Conservation (phyloP, 2,329 filamentous ascomycete genomes). For the Pseudogymnoascus sp. region DNA sequence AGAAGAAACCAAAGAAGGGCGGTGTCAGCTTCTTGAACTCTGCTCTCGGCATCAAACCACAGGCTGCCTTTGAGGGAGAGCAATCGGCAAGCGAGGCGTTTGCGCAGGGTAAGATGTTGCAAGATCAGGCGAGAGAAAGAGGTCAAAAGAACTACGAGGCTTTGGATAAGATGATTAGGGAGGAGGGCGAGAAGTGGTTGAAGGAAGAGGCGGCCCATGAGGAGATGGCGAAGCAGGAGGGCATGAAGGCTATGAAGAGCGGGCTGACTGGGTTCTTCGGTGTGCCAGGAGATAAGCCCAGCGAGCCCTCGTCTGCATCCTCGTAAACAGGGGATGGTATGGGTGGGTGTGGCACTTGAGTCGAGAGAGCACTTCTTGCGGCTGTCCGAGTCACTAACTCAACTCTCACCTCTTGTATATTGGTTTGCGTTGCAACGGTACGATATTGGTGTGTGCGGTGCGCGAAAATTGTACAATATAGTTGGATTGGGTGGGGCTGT, state of each 20-base stretch:
- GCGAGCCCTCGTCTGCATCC: neutral
- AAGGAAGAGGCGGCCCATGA: slow-evolving; percentile 84
- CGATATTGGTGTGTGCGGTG: neutral
- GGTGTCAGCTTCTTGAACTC: slow-evolving; percentile 62
- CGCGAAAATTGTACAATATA: slow-evolving; percentile 2
- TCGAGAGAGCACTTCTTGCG: neutral
- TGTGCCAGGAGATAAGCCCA: slow-evolving; percentile 9
- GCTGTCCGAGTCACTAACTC: neutral
- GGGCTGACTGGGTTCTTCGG: slow-evolving; percentile 56
- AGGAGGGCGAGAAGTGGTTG: slow-evolving; percentile 92
- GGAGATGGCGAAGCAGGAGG: slow-evolving; percentile 83
- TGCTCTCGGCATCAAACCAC: slow-evolving; percentile 69
- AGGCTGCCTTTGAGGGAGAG: slow-evolving; percentile 62
- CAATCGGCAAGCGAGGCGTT: slow-evolving; percentile 66
- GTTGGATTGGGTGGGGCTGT: neutral
- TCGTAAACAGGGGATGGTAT: neutral
- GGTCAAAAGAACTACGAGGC: slow-evolving; percentile 84
- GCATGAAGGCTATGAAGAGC: slow-evolving; percentile 85
- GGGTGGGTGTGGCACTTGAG: slow-evolving; percentile 7
- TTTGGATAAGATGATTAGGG: slow-evolving; percentile 81
- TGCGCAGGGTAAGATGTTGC: slow-evolving; percentile 91
- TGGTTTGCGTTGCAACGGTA: neutral
- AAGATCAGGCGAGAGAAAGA: slow-evolving; percentile 86
- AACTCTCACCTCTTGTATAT: neutral
- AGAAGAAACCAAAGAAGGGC: slow-evolving; percentile 50